phyloP scores from a whole-genome alignment of 2,329 filamentous ascomycete species.

The Aspergillus sp. region DNA sequence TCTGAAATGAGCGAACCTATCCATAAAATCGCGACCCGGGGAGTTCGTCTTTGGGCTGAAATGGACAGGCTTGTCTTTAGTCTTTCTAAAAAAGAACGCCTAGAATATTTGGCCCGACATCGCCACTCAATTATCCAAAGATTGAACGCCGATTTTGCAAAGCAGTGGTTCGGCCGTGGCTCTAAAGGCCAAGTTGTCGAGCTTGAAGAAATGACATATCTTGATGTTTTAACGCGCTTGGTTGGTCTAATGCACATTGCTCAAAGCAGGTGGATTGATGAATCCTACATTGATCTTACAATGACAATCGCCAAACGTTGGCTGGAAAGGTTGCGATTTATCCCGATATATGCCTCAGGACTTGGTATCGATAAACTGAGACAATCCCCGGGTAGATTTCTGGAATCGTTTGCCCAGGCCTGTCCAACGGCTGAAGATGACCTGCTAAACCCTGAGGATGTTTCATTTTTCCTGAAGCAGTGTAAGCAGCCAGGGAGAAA shows the following conservation, averaged over 20 bases:
- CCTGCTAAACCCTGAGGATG: conserved; percentile 93
- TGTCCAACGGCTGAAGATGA: conserved; percentile 83
- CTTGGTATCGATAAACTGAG: conserved; percentile 34
- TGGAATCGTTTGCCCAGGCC: background rate
- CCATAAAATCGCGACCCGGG: conserved; percentile 41
- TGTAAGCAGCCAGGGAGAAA: conserved; percentile 88
- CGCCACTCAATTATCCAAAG: conserved; percentile 86
- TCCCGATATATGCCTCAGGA: conserved; percentile 70
- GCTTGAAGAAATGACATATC: conserved; percentile 90
- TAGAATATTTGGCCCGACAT: conserved; percentile 80
- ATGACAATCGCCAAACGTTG: conserved; percentile 91
- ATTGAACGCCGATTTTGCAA: conserved; percentile 89
- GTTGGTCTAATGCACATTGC: conserved; percentile 84
- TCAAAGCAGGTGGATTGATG: conserved; percentile 83
- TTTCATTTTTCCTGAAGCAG: conserved; percentile 87
- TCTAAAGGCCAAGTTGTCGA: conserved; percentile 73
- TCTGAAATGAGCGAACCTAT: conserved; percentile 46
- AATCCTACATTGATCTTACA: conserved; percentile 73
- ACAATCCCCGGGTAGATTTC: conserved; percentile 9
- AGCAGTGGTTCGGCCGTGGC: conserved; percentile 90
- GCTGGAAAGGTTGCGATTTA: conserved; percentile 66
- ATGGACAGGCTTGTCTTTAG: conserved; percentile 31
- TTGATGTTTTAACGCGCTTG: conserved; percentile 76
- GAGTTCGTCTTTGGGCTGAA: conserved; percentile 38
- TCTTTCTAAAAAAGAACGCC: conserved; percentile 37